Base-by-base conservation (phyloP, 2,329 filamentous ascomycete species). In the Fusarium avenaceum region DNA sequence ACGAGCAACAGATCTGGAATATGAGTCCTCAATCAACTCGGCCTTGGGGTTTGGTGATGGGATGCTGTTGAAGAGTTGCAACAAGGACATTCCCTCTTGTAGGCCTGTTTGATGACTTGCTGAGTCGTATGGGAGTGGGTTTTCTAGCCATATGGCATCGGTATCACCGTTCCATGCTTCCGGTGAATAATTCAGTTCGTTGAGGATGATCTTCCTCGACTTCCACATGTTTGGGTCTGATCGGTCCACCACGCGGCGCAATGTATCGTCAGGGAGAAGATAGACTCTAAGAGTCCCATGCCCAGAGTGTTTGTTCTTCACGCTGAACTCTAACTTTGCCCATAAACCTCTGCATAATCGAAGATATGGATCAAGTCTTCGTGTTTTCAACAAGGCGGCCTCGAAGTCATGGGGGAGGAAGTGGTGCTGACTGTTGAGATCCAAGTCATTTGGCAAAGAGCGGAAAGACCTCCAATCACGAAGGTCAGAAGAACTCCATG, bases 11-110 rank as follows among this genome's bases (percentile, higher is more conserved):
- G 84, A 80, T 47, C 81, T 82, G 2, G 83, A 80, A 59, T 88
- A 84, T 0, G 78, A 76, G 57, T 89, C 85, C 1, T 73, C 63
- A 9, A 92, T 80, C 0, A 72, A 67, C 1, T 81, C 78, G 0
- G 84, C 80, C n/a, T 79, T 75, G 3, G 92, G 91, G 4, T 81
- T 75, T 1, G 92, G 92, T 0, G 91, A 92, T 0, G 90, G 88
- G 2, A 94, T 83, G 4, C 81, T 87, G 76, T 94, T 94, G 82
- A 94, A 94, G 46, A 93, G 80, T 28, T 89, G 84, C 47, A 93
- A 86, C 1, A 94, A 78, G 0, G 90, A 90, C 3, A 80, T 74
- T 11, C 84, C 76, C 19, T 85, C 79, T 1, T 74, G 70, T 7
- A 48, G 24, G 15, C 72, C 62, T 7, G 75, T 76, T 9, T 81